Conservation (phyloP, 305 asterid genomes). For the Caryopteris hybrid region DNA sequence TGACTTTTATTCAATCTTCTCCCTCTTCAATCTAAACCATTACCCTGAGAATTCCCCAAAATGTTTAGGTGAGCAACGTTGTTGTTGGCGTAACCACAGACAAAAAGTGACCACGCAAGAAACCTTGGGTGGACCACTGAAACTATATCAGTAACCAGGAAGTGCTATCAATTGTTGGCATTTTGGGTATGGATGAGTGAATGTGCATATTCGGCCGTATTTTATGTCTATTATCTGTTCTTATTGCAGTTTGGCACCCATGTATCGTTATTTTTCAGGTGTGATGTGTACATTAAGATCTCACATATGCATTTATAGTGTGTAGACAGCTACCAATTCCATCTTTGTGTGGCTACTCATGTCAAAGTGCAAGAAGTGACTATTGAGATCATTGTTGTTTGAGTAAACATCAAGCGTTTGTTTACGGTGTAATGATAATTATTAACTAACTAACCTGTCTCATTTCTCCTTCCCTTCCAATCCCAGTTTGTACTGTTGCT, state of each 20-base stretch:
- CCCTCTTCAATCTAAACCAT: neutral
- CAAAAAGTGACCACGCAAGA: slow-evolving; percentile 28
- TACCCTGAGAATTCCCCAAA: slow-evolving; percentile 16
- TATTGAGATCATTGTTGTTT: slow-evolving; percentile 6
- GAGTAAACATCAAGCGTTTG: slow-evolving; percentile 12
- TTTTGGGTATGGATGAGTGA: slow-evolving; percentile 24
- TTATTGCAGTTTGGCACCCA: slow-evolving; percentile 9
- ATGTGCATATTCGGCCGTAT: slow-evolving; percentile 28
- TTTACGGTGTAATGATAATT: slow-evolving; percentile 6
- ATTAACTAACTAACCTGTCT: neutral
- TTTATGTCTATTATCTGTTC: slow-evolving; percentile 20
- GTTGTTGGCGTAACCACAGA: slow-evolving; percentile 86
- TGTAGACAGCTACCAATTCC: slow-evolving; percentile 13
- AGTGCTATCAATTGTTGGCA: slow-evolving; percentile 19
- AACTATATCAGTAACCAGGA: slow-evolving; percentile 22
- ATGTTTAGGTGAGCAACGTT: slow-evolving; percentile 76
- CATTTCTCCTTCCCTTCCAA: neutral
- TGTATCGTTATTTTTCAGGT: slow-evolving; percentile 7
- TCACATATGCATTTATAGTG: slow-evolving; percentile 18
- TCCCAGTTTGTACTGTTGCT: slow-evolving; percentile 2
- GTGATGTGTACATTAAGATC: slow-evolving; percentile 24
- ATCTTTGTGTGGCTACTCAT: slow-evolving; percentile 20
- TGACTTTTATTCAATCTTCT: neutral
- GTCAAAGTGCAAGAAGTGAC: slow-evolving; percentile 13
- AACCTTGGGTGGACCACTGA: slow-evolving; percentile 18